These are phyloP conservation scores for Boletus sensibilis DNA, from an alignment of 768 basidiomycete genomes.

Conservation along the genomic window DNA sequence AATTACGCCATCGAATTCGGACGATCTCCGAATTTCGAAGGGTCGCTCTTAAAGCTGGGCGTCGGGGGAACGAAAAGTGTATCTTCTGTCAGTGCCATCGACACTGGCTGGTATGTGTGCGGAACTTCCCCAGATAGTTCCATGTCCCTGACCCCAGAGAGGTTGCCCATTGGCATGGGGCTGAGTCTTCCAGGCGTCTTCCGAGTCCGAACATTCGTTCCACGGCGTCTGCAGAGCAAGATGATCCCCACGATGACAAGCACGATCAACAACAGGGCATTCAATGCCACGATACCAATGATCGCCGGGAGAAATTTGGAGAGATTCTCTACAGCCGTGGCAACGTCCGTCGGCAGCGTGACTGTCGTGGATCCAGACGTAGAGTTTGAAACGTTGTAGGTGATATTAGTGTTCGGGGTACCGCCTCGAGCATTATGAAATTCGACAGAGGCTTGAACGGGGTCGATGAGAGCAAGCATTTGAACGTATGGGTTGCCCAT, in stretches of 20 bases:
- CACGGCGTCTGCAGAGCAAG: slow-evolving; percentile 50
- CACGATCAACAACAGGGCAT: slow-evolving; percentile 64
- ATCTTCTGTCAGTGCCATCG: slow-evolving; percentile 46
- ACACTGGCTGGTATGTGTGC: slow-evolving; percentile 72
- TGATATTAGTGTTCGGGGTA: slow-evolving; percentile 61
- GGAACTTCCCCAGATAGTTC: slow-evolving; percentile 39
- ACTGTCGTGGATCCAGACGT: slow-evolving; percentile 46
- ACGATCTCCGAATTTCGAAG: slow-evolving; percentile 33
- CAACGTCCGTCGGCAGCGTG: slow-evolving; percentile 56
- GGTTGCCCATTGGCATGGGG: slow-evolving; percentile 56
- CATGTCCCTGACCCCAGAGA: slow-evolving; percentile 28
- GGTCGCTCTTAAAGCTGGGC: slow-evolving; percentile 50
- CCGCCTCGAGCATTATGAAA: slow-evolving; percentile 72
- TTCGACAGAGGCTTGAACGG: slow-evolving; percentile 65
- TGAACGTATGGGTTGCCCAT: slow-evolving; percentile 81
- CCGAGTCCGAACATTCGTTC: slow-evolving; percentile 36
- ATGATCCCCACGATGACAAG: slow-evolving; percentile 54
- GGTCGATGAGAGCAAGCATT: slow-evolving; percentile 66
- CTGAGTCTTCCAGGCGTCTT: slow-evolving; percentile 46
- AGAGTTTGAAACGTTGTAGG: slow-evolving; percentile 52
- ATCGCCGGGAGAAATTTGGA: slow-evolving; percentile 68
- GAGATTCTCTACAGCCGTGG: slow-evolving; percentile 59
- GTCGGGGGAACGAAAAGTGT: slow-evolving; percentile 55
- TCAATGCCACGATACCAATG: slow-evolving; percentile 74
- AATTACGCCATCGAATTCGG: slow-evolving; percentile 43